Base-by-base conservation (phyloP, 106 monocot genomes). In the Chionographis japonica region DNA sequence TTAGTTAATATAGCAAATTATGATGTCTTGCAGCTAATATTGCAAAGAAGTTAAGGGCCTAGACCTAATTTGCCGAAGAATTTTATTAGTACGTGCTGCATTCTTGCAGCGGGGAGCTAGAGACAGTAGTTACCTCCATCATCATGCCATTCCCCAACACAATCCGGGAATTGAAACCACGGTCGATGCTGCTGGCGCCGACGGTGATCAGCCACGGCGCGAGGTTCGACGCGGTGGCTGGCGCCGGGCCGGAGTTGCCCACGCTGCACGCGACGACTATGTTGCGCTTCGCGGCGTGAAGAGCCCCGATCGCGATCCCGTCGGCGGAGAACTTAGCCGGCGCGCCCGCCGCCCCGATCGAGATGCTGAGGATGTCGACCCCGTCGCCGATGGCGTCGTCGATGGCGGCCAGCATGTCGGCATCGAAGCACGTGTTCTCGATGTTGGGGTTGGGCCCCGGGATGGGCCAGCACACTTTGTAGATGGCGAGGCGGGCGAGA, bases 191-290 rank as follows among this genome's bases (percentile, higher is more conserved):
- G 78, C 94, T 94, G 8, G 94, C 94, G 10, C 54, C 90, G 39
- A 94, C 94, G 7, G 94, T 90, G 53, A 94, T 83, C 71, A 90
- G 73, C 94, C 94, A 94, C 39, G 94, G 94, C 11, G 87, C 90
- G 37, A 94, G 62, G 70, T 94, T 94, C 4, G 80, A 74, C 17
- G 72, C 85, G 8, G 87, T 90, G 37, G 62, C 69, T 49, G 81
- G 66, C 61, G 51, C 61, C 12, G 94, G 94, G 2, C 94, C 94
- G 10, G 82, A 78, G 67, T 94, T 94, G 7, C 94, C 94, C 2
- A 56, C 94, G 60, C 87, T 87, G 63, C 80, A 81, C 12, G 73
- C 80, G 15, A 90, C 87, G 43, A 90, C 85, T 4, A 94, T 62
- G 20, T 66, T 82, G 14, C 51, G 39, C 72, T 74, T 76, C 49